Evolutionary conservation across 805 yeast genomes (phyloP).

Genomic region (Candida parachauliodes): DNA sequence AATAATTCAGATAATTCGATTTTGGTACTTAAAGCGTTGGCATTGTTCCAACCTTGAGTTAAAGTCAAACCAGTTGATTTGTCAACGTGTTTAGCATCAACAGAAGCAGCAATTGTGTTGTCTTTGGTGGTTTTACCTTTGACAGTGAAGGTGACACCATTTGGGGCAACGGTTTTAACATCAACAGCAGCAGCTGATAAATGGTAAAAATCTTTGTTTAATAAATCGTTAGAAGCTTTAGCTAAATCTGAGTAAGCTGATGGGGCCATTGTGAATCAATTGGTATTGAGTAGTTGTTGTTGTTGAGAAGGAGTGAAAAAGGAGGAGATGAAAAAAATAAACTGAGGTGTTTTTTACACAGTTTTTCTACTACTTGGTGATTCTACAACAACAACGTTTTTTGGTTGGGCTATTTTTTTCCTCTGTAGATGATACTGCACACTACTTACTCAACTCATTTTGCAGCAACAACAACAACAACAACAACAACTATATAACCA

Average conservation of each 20-base stretch:
- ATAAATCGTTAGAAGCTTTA: slow-evolving; percentile 86
- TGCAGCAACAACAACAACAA: too few species aligned
- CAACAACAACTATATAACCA: too few species aligned
- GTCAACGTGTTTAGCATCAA: slow-evolving; percentile 92
- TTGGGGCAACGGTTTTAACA: slow-evolving; percentile 90
- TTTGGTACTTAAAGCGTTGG: slow-evolving; percentile 88
- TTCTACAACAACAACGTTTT: too few species aligned
- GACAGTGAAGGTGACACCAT: slow-evolving; percentile 91
- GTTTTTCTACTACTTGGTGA: too few species aligned
- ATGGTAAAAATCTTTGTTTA: slow-evolving; percentile 92
- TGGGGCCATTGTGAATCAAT: slow-evolving; percentile 45
- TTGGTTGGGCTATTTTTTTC: too few species aligned
- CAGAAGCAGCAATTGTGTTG: slow-evolving; percentile 78
- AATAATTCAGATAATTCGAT: slow-evolving; percentile 87
- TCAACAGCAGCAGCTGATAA: slow-evolving; percentile 81
- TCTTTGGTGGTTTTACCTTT: slow-evolving; percentile 85
- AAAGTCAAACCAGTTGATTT: slow-evolving; percentile 87
- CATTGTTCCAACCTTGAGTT: slow-evolving; percentile 97
- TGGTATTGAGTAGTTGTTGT: slow-evolving; percentile 2
- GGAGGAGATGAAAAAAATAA: background rate
- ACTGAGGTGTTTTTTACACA: too few species aligned
- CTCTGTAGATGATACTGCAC: too few species aligned
- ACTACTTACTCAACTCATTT: too few species aligned
- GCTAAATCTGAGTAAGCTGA: slow-evolving; percentile 92
- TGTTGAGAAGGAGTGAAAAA: slow-evolving; percentile 1